Conservation (phyloP, 129 eudicot genomes). For the Heracleum sosnowskyi region DNA sequence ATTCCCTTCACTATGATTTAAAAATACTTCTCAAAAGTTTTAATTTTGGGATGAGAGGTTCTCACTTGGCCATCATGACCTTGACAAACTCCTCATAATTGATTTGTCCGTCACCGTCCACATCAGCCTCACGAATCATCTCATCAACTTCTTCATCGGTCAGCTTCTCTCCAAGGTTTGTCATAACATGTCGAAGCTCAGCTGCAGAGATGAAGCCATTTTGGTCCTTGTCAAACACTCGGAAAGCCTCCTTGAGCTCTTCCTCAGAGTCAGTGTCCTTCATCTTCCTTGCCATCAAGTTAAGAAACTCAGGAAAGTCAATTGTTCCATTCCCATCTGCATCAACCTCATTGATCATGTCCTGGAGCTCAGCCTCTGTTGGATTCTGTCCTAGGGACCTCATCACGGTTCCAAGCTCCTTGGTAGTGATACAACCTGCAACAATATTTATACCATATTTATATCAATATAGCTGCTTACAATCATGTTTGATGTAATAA, state of each 20-base stretch:
- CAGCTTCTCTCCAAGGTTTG: constrained; percentile 59
- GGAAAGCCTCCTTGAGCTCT: constrained; percentile 57
- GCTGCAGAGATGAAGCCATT: constrained; percentile 57
- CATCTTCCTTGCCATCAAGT: constrained; percentile 62
- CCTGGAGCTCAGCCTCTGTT: constrained; percentile 55
- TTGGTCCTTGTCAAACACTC: constrained; percentile 59
- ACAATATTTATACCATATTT: too few species aligned
- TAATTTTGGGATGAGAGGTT: constrained; percentile 13
- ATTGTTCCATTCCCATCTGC: constrained; percentile 60
- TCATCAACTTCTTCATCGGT: constrained; percentile 61
- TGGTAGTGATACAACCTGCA: constrained; percentile 63
- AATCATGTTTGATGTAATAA: not conserved
- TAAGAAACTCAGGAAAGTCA: constrained; percentile 54
- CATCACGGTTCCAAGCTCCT: constrained; percentile 67
- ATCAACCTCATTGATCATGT: constrained; percentile 64
- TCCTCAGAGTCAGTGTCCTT: constrained; percentile 62
- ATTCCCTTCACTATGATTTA: constrained; percentile 8
- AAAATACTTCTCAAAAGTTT: not conserved
- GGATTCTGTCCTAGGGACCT: constrained; percentile 53
- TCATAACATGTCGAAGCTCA: constrained; percentile 61
- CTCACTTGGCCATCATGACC: constrained; percentile 64
- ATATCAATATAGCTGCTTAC: not conserved
- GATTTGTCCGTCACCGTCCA: constrained; percentile 59
- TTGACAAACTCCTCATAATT: constrained; percentile 60
- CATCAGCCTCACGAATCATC: constrained; percentile 65